A percentile compares a stretch with the other conserved stretches of the same genome.
Evolutionary conservation across 352 stramenopile species (phyloP).

Genomic region (Phytophthora syringae): DNA sequence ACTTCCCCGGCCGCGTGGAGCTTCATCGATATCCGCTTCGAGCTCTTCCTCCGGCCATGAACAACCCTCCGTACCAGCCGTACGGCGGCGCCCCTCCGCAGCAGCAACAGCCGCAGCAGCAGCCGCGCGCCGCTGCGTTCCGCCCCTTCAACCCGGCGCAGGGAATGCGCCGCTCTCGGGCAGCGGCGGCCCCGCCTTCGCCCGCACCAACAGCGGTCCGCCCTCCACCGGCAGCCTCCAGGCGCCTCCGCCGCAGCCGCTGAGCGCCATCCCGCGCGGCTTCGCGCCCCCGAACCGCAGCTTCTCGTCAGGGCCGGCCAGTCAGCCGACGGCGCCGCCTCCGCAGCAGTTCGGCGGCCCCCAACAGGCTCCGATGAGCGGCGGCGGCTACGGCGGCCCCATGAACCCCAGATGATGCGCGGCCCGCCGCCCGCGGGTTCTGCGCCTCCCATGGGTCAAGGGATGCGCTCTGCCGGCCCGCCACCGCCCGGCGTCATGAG

Average conservation of each 20-base stretch:
- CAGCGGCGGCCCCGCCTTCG: slow-evolving; percentile 29
- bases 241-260: slow-evolving; percentile 30
- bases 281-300: slow-evolving; percentile 37
- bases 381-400: slow-evolving; percentile 29
- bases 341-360: slow-evolving; percentile 27
- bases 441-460: slow-evolving; percentile 35
- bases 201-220: slow-evolving; percentile 23
- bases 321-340: slow-evolving; percentile 37
- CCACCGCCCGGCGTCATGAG: slow-evolving; percentile 21
- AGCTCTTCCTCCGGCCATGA: slow-evolving; percentile 32
- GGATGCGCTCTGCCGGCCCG: slow-evolving; percentile 18
- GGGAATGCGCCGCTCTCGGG: slow-evolving; percentile 45
- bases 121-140: slow-evolving; percentile 51
- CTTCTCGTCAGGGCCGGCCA: slow-evolving; percentile 40
- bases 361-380: slow-evolving; percentile 42
- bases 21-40: slow-evolving; percentile 23
- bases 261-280: slow-evolving; percentile 26
- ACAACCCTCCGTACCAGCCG: slow-evolving; percentile 59
- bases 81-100: slow-evolving; percentile 53
- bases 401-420: slow-evolving; percentile 30
- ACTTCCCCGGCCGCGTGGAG: slow-evolving; percentile 29
- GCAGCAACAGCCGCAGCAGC: slow-evolving; percentile 39
- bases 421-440: slow-evolving; percentile 24
- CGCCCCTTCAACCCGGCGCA: slow-evolving; percentile 74
- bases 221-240: slow-evolving; percentile 29